A percentile compares a stretch with the other conserved stretches of the same genome.
These are phyloP conservation scores for Venturia pyrina DNA, from an alignment of 2,329 filamentous ascomycete species.

Conservation along the genomic window DNA sequence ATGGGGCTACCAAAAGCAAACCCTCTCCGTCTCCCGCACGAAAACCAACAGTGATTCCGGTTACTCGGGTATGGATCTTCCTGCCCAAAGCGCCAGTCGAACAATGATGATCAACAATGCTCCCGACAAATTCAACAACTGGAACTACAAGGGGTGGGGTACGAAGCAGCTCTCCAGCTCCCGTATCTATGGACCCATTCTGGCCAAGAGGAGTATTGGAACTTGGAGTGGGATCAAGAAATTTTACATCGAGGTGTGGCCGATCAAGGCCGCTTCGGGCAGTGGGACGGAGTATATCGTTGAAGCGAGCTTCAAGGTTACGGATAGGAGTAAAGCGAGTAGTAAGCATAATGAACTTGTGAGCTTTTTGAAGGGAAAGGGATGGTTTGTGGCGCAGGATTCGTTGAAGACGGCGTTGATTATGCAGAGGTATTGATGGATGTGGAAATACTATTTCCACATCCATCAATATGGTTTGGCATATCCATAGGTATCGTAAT, in stretches of 20 bases:
- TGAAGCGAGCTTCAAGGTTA: slow-evolving; percentile 4
- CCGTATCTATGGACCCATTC: background rate
- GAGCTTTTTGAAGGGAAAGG: background rate
- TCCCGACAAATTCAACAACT: background rate
- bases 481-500: background rate
- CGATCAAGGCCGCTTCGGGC: background rate
- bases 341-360: slow-evolving; percentile 6
- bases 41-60: slow-evolving; percentile 19
- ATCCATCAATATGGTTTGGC: background rate
- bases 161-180: background rate
- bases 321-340: background rate
- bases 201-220: slow-evolving; percentile 1
- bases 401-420: slow-evolving; percentile 8
- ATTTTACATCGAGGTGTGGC: slow-evolving; percentile 4
- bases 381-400: slow-evolving; percentile 4
- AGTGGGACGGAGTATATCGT: slow-evolving; percentile 1
- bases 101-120: slow-evolving; percentile 5
- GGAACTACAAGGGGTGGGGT: background rate
- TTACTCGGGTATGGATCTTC: slow-evolving; percentile 20
- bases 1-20: slow-evolving; percentile 26
- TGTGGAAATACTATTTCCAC: no score
- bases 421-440: slow-evolving; percentile 3
- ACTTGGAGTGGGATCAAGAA: slow-evolving; percentile 1
- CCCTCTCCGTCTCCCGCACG: slow-evolving; percentile 27
- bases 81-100: slow-evolving; percentile 14